Evolutionary conservation across 202 grass and related monocot genomes (phyloP).

Genomic region (Brachypodium distachyon): DNA sequence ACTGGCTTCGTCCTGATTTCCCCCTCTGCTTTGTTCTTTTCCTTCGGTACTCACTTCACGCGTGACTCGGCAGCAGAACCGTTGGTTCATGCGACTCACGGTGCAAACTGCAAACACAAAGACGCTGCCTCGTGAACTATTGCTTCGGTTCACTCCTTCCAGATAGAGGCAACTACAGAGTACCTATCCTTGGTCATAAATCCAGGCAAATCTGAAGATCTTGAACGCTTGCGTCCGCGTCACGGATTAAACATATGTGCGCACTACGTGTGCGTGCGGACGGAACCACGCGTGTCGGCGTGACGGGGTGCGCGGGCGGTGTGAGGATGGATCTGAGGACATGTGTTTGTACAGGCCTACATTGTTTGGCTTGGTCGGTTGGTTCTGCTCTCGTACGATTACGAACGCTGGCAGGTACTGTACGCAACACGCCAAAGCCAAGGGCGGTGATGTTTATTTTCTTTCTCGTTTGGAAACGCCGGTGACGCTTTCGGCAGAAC

Average conservation of each 20-base stretch:
- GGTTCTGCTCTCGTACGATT: too few species aligned
- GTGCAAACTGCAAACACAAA: neutral
- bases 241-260: neutral
- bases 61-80: too few species aligned
- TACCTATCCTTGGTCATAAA: neutral
- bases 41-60: too few species aligned
- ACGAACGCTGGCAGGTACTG: neutral
- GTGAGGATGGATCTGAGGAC: neutral
- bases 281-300: neutral
- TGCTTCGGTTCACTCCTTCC: too few species aligned
- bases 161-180: too few species aligned
- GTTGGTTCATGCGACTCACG: neutral
- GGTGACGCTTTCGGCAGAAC: slow-evolving; percentile 25
- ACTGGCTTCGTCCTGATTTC: neutral
- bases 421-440: neutral
- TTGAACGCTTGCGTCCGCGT: neutral
- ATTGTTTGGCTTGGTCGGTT: neutral
- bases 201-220: neutral
- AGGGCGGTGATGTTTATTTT: neutral
- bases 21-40: too few species aligned
- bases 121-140: neutral
- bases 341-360: neutral
- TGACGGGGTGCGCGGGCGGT: neutral
- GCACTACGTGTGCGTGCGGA: neutral
- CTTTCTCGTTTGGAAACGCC: neutral